Evolutionary conservation across 2,329 filamentous ascomycete genomes (phyloP), one percentile per base, ranked within the genome.

Genomic region (Raffaelea ambrosiae): DNA sequence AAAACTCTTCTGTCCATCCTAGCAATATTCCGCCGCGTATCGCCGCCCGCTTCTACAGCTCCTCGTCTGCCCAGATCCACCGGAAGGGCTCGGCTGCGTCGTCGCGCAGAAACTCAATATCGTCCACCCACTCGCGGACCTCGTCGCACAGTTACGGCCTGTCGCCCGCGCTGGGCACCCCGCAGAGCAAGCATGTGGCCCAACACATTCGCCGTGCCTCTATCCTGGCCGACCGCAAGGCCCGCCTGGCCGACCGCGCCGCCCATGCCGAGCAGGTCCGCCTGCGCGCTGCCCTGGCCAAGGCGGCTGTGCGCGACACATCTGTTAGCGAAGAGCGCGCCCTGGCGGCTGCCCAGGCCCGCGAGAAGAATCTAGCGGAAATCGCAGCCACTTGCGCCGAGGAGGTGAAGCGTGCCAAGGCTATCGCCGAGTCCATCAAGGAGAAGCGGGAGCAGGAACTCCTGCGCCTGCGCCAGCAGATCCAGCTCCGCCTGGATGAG

Each of bases 251-350:
- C 47, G 86, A 90, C 63, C 74, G 86, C 48, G 87, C 87, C 23
- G 84, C 84, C 8, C 86, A 93, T 63, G 87, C 84, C 20, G 87
- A 93, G 64, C 88, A 90, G 62, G 87, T 93, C 16, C 82, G 87
- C 45, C 66, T 88, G 51, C 77, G 86, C 33, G 86, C 86, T 40
- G 86, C 86, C 10, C 64, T 86, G 49, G 84, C 81, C 51, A 89
- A 88, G 65, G 81, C 85, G 3, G 74, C 80, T 7, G 77, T 81
- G 2, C 72, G 76, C 19, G 79, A 83, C 55, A 78, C 69, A 29
- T 79, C 77, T 3, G 74, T 81, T 47, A 86, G 82, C 40, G 86
- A 91, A 61, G 86, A 90, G 63, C 75, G 84, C 44, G 85, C 86
- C 3, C 67, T 89, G 50, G 87, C 87, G 5, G 87, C 86, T 5